phyloP scores from a whole-genome alignment of 495 filamentous ascomycete genomes.

The Xylaria scruposa region DNA sequence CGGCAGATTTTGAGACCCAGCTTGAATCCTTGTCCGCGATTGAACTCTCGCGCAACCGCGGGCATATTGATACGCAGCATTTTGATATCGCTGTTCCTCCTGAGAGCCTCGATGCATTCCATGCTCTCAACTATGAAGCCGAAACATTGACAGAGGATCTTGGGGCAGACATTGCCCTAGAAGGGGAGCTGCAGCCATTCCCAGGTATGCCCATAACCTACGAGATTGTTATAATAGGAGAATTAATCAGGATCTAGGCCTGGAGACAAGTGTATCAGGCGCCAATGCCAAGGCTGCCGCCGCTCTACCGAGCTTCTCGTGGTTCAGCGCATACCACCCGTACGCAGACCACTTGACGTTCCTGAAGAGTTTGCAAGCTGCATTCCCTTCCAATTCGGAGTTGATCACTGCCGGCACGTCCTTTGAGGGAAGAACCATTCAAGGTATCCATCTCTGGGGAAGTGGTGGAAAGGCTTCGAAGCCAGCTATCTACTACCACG shows the following conservation, averaged over 20 bases:
- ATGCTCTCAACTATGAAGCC: conserved; percentile 44
- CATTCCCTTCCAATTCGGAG: conserved; percentile 60
- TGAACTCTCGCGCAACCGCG: conserved; percentile 42
- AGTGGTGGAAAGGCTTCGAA: conserved; percentile 59
- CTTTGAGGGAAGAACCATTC: conserved; percentile 57
- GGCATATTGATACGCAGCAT: conserved; percentile 35
- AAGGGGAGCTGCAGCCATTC: conserved; percentile 42
- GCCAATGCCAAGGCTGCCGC: conserved; percentile 23
- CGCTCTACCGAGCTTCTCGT: conserved; percentile 46
- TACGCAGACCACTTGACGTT: conserved; percentile 63
- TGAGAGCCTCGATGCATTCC: conserved; percentile 48
- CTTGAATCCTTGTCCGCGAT: conserved; percentile 42
- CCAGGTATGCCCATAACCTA: conserved; percentile 28
- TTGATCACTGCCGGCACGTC: conserved; percentile 62
- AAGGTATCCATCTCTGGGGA: conserved; percentile 67
- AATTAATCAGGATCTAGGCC: conserved; percentile 17
- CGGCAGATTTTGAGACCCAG: conserved; percentile 39
- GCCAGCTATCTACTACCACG: conserved; percentile 65
- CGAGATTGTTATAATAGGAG: neutral
- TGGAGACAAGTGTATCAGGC: conserved; percentile 4
- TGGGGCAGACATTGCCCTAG: conserved; percentile 51
- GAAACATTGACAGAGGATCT: conserved; percentile 55
- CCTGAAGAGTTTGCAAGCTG: conserved; percentile 55
- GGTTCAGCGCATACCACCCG: conserved; percentile 65
- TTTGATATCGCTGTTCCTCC: conserved; percentile 53